A percentile compares a stretch with the other conserved stretches of the same genome.
Conservation (phyloP, 345 rosid species). For the Linum usitatissimum region DNA sequence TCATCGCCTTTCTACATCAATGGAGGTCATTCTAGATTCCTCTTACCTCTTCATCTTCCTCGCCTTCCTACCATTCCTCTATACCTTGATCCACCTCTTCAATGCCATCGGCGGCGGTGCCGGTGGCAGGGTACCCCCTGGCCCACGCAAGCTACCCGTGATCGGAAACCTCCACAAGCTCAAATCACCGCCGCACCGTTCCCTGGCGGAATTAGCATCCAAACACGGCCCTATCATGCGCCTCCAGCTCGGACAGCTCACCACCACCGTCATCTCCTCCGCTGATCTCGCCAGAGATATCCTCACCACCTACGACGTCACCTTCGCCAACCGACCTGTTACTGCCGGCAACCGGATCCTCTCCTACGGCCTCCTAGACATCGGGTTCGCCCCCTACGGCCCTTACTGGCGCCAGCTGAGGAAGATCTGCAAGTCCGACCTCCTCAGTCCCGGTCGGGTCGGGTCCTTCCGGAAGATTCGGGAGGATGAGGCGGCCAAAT, state of each 20-base stretch:
- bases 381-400: background rate
- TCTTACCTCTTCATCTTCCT: no score
- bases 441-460: conserved; percentile 7
- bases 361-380: background rate
- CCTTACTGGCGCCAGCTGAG: background rate
- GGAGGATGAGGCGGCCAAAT: conserved; percentile 17
- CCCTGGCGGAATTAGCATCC: conserved; percentile 19
- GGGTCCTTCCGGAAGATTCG: conserved; percentile 15
- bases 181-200: conserved; percentile 18
- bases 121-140: conserved; percentile 16
- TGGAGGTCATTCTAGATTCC: no score
- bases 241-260: conserved; percentile 21
- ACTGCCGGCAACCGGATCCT: background rate
- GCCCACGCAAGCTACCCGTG: conserved; percentile 27
- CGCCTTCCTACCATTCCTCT: background rate
- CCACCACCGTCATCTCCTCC: conserved; percentile 18
- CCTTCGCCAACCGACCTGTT: conserved; percentile 21
- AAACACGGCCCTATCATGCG: conserved; percentile 31
- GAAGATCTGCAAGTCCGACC: background rate
- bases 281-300: conserved; percentile 21
- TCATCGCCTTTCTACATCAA: no score
- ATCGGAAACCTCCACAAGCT: conserved; percentile 30
- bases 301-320: conserved; percentile 25
- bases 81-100: background rate
- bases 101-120: background rate